These are phyloP conservation scores for Talaromyces rugulosus DNA, from an alignment of 2,329 filamentous ascomycete genomes.

Conservation along the genomic window DNA sequence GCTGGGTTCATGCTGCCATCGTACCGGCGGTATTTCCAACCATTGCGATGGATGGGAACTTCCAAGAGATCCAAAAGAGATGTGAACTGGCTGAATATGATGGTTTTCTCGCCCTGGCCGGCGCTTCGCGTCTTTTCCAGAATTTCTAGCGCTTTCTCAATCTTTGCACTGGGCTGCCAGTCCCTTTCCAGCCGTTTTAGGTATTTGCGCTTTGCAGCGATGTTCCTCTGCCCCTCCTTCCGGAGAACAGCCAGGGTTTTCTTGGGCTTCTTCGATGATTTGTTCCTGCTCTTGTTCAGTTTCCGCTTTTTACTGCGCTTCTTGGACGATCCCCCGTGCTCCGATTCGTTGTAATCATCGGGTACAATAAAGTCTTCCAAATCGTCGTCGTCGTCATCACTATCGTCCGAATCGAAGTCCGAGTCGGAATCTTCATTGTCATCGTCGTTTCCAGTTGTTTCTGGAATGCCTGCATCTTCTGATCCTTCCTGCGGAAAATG, in stretches of 20 bases:
- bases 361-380: slow-evolving; percentile 11
- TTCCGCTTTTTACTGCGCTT: background rate
- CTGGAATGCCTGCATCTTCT: background rate
- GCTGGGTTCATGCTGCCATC: slow-evolving; percentile 69
- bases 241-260: slow-evolving; percentile 63
- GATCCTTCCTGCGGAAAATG: slow-evolving; percentile 55
- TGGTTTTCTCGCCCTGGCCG: slow-evolving; percentile 64
- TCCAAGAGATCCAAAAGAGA: slow-evolving; percentile 73
- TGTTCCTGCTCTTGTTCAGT: slow-evolving; percentile 26
- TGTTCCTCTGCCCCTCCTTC: slow-evolving; percentile 61
- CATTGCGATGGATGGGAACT: slow-evolving; percentile 60
- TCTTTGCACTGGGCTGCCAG: slow-evolving; percentile 73
- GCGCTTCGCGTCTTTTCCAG: slow-evolving; percentile 49
- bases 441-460: slow-evolving; percentile 35
- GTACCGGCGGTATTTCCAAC: slow-evolving; percentile 63
- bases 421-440: slow-evolving; percentile 21
- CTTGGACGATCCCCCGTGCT: slow-evolving; percentile 8
- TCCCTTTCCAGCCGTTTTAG: slow-evolving; percentile 62
- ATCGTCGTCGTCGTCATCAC: slow-evolving; percentile 27
- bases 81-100: slow-evolving; percentile 80
- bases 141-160: slow-evolving; percentile 64
- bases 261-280: slow-evolving; percentile 42
- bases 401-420: slow-evolving; percentile 35
- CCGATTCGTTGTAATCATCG: slow-evolving; percentile 24
- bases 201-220: slow-evolving; percentile 64